Conservation (phyloP, 352 stramenopile genomes). For the Globisporangium emineosum region DNA sequence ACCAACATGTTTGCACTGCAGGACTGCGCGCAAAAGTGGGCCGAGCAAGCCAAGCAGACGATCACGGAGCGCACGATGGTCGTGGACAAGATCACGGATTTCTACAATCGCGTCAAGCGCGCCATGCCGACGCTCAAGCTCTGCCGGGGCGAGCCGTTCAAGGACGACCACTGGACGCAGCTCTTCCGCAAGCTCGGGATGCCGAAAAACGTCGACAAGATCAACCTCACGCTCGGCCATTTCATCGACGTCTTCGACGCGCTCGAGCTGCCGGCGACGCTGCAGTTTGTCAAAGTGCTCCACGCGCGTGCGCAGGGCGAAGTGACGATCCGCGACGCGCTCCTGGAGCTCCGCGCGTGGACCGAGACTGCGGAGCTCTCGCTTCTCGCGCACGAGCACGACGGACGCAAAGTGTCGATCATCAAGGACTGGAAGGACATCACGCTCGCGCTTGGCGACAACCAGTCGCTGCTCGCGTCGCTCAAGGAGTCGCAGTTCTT, state of each 20-base stretch:
- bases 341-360: slow-evolving; percentile 93
- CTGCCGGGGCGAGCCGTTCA: slow-evolving; percentile 93
- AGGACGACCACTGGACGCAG: slow-evolving; percentile 95
- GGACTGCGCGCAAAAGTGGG: slow-evolving; percentile 91
- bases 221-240: slow-evolving; percentile 89
- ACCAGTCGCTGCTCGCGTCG: slow-evolving; percentile 92
- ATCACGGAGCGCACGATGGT: slow-evolving; percentile 57
- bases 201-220: slow-evolving; percentile 76
- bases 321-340: slow-evolving; percentile 93
- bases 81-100: slow-evolving; percentile 73
- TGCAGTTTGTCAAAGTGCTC: slow-evolving; percentile 94
- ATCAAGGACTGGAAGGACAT: slow-evolving; percentile 97
- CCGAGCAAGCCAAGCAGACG: slow-evolving; percentile 73
- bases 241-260: slow-evolving; percentile 82
- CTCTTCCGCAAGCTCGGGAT: slow-evolving; percentile 92
- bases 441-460: slow-evolving; percentile 93
- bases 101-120: slow-evolving; percentile 82
- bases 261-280: slow-evolving; percentile 74
- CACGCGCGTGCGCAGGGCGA: slow-evolving; percentile 89
- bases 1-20: slow-evolving; percentile 91
- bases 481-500: slow-evolving; percentile 96
- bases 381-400: slow-evolving; percentile 86
- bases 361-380: slow-evolving; percentile 89
- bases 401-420: slow-evolving; percentile 73
- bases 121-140: slow-evolving; percentile 92